These are phyloP conservation scores for Magnolia sinica DNA, from an alignment of 164 flowering plant genomes.

Conservation along the genomic window DNA sequence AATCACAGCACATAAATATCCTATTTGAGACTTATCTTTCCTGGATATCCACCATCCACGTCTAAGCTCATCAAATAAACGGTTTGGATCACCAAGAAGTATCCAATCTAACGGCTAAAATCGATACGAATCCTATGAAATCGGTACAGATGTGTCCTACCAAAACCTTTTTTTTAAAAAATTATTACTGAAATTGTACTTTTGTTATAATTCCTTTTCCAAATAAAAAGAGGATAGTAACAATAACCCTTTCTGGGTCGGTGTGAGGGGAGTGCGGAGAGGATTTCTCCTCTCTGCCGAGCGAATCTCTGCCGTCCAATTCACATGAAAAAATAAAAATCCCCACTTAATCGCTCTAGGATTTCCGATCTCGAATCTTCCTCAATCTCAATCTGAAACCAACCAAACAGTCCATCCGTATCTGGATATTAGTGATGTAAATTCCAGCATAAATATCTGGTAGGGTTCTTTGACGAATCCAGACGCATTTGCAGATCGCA, in stretches of 20 bases:
- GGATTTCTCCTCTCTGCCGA: background rate
- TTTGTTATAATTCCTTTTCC: background rate
- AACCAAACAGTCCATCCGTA: too few species aligned
- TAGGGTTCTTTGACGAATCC: background rate
- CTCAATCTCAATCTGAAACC: background rate
- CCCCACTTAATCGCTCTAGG: background rate
- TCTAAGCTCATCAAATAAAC: too few species aligned
- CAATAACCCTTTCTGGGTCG: background rate
- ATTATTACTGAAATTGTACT: too few species aligned
- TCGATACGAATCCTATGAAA: too few species aligned
- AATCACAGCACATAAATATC: too few species aligned
- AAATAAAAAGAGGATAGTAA: background rate
- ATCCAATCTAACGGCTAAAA: too few species aligned
- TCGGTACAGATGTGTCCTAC: too few species aligned
- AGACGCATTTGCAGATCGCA: background rate
- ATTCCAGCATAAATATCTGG: background rate
- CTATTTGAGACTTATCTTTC: too few species aligned
- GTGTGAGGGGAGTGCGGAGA: background rate
- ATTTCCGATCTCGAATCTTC: background rate
- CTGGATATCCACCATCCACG: too few species aligned
- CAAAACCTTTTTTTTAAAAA: too few species aligned
- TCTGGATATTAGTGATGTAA: background rate
- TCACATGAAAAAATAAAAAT: background rate
- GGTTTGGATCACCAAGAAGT: too few species aligned
- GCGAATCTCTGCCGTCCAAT: background rate